phyloP scores from a whole-genome alignment of 129 eudicot species.

The Tagetes erecta region DNA sequence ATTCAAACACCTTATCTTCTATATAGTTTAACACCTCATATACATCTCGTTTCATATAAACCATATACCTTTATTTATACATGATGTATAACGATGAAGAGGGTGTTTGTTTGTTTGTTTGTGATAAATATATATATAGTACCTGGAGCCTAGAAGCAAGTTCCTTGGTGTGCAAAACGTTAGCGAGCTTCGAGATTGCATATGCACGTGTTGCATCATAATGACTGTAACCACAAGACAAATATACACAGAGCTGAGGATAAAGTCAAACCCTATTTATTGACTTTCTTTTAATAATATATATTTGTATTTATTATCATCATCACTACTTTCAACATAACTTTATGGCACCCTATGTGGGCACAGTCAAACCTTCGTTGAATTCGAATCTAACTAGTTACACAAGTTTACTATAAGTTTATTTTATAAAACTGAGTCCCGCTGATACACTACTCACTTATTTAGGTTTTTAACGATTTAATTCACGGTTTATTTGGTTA shows the following conservation, averaged over 20 bases:
- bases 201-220: conserved; percentile 99
- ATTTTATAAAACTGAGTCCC: no score
- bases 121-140: neutral
- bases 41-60: no score
- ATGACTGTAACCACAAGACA: conserved; percentile 38
- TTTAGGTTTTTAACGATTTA: no score
- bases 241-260: conserved; percentile 2
- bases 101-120: neutral
- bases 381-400: conserved; percentile 21
- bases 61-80: neutral
- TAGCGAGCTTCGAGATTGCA: conserved; percentile 95
- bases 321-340: conserved; percentile 16
- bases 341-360: conserved; percentile 21
- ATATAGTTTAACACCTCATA: no score
- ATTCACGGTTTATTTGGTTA: no score
- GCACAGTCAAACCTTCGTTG: conserved; percentile 18
- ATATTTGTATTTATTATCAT: neutral
- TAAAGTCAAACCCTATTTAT: conserved; percentile 31
- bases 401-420: neutral
- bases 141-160: conserved; percentile 72
- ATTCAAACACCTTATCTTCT: no score
- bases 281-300: neutral
- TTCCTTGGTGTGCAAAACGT: conserved; percentile 95
- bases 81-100: neutral
- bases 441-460: no score